Evolutionary conservation across 2,329 filamentous ascomycete genomes (phyloP).

Genomic region (Fusarium tuaranense): DNA sequence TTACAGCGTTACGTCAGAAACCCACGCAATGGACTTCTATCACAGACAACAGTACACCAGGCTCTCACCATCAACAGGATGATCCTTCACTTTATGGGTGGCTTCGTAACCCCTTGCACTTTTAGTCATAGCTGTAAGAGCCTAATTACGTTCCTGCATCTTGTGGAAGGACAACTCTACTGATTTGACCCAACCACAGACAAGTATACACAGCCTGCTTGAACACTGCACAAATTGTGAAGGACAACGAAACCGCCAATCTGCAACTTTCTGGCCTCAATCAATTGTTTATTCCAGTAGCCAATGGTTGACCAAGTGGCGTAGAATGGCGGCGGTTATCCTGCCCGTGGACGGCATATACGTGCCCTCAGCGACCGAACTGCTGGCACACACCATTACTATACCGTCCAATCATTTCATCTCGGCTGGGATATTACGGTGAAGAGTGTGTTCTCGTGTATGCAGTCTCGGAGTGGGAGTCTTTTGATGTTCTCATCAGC

Average conservation of each 20-base stretch:
- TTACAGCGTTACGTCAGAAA: background rate
- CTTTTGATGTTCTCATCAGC: background rate
- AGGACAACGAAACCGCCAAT: background rate
- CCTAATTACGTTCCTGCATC: background rate
- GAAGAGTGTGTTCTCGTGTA: background rate
- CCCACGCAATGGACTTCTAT: background rate
- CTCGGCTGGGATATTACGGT: background rate
- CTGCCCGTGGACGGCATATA: background rate
- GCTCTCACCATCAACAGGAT: background rate
- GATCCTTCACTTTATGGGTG: background rate
- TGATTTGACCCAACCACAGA: background rate
- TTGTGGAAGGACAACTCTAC: background rate
- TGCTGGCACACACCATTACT: background rate
- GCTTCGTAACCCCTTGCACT: background rate
- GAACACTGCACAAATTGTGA: background rate
- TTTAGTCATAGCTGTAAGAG: background rate
- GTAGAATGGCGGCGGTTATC: background rate
- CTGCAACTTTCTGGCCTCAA: background rate
- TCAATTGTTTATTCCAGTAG: background rate
- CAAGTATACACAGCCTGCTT: background rate
- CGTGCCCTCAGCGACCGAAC: background rate
- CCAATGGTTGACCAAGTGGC: background rate
- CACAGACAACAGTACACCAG: background rate
- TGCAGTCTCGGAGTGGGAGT: background rate
- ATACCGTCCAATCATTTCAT: background rate